Evolutionary conservation across 805 yeast genomes (phyloP).

Genomic region (Saccharomyces mikatae): DNA sequence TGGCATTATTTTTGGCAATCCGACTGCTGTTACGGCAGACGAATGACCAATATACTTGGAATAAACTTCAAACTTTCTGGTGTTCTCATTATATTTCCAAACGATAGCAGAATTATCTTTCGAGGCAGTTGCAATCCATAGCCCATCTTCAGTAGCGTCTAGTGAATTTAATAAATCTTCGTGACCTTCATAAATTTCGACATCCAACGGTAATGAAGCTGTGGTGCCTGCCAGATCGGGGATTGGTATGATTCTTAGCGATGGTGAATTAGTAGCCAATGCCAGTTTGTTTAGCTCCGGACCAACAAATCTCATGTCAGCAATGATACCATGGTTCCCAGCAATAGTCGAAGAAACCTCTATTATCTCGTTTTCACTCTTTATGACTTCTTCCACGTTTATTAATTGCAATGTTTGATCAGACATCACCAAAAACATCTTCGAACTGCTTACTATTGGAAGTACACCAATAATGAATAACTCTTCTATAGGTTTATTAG

Average conservation of each 20-base stretch:
- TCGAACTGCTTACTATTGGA: constrained; percentile 29
- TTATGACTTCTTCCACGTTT: constrained; percentile 28
- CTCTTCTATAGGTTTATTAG: constrained; percentile 59
- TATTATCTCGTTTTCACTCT: constrained; percentile 30
- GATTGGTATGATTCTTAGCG: constrained; percentile 60
- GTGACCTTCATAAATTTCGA: constrained; percentile 69
- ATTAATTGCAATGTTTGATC: constrained; percentile 74
- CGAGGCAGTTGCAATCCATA: constrained; percentile 86
- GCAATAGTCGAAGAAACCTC: constrained; percentile 53
- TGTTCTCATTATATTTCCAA: constrained; percentile 58
- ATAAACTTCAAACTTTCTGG: constrained; percentile 34
- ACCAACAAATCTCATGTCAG: constrained; percentile 76
- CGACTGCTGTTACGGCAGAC: constrained; percentile 76
- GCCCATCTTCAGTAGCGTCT: constrained; percentile 71
- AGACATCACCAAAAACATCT: constrained; percentile 52
- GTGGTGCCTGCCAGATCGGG: constrained; percentile 4
- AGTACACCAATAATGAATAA: constrained; percentile 57
- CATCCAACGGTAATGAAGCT: constrained; percentile 39
- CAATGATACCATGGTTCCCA: constrained; percentile 93
- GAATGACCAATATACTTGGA: constrained; percentile 80
- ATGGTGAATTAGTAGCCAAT: constrained; percentile 89
- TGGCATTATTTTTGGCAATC: constrained; percentile 50
- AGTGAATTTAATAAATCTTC: constrained; percentile 73
- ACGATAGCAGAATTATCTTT: constrained; percentile 80
- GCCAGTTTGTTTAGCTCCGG: constrained; percentile 54